Evolutionary conservation across 768 basidiomycete species (phyloP), one percentile per base, ranked within the genome.

Genomic region (Leccinum truebloodii): DNA sequence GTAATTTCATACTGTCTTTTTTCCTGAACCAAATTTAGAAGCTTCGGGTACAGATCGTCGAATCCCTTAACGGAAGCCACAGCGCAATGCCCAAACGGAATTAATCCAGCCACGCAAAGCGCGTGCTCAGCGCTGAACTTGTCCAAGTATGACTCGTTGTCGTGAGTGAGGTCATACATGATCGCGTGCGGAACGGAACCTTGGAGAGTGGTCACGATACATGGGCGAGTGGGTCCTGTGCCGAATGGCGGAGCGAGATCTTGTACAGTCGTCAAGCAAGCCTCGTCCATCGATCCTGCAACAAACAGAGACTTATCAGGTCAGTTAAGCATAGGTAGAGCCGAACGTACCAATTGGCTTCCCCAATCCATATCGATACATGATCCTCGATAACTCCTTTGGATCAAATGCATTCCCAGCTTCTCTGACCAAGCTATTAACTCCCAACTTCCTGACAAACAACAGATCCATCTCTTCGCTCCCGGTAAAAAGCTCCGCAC

Each of bases 401-500:
- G 94, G 86, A 71, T 94, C 90, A 77, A 83, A 83, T 2, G 84
- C 92, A 71, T 98, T 98, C 35, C 92, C 92, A n/a, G 92, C 90
- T 78, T 99, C 97, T 64, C 97, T 81, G 63, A 99, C 88, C 71
- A 98, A 77, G 72, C 90, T 94, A 73, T 98, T 98, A 75, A 99
- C 83, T 0, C 97, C 97, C 55, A 98, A 78, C 60, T 92, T 85
- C 67, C 91, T 88, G 35, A 98, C 96, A 70, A 98, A 98, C 30
- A 92, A 71, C 18, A 90, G 76, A 69, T 99, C 97, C 87, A 86
- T 96, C 59, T 95, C 92, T 76, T 97, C 93, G 66, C 82, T 93
- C 5, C 97, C 97, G 0, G 97, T 98, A 72, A 98, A 99, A 46
- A 99, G 82, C 75, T 99, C 97, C 3, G 97, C 97, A 68, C 93